phyloP scores from a whole-genome alignment of 164 flowering plant genomes.

The Chimonanthus salicifolius region DNA sequence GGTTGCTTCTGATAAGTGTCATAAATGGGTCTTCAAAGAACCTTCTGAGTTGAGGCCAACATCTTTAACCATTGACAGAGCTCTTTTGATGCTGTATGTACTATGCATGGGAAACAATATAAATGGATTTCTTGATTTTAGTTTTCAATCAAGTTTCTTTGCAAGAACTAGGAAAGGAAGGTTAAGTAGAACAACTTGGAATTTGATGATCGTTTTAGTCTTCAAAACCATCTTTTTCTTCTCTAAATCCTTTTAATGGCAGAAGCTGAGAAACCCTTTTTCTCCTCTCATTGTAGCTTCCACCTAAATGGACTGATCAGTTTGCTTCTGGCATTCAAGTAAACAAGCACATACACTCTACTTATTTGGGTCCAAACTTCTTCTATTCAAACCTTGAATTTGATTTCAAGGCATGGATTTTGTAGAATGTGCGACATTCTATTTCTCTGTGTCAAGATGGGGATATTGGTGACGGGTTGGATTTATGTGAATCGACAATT shows the following conservation, averaged over 20 bases:
- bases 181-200: background rate
- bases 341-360: background rate
- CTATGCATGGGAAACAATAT: conserved; percentile 1
- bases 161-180: no score
- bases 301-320: conserved; percentile 98
- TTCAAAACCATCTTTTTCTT: background rate
- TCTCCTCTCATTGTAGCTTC: conserved; percentile 53
- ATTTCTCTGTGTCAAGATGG: no score
- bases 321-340: conserved; percentile 99
- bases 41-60: conserved; percentile 89
- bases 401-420: no score
- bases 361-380: background rate
- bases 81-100: conserved; percentile 96
- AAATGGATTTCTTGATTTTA: background rate
- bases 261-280: background rate
- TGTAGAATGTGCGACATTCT: no score
- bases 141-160: background rate
- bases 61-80: conserved; percentile 99
- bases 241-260: background rate
- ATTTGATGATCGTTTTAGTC: background rate
- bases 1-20: conserved; percentile 99
- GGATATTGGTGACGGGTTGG: no score
- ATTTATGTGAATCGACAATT: no score
- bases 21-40: conserved; percentile 99
- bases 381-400: no score